Evolutionary conservation across 2,329 filamentous ascomycete genomes (phyloP).

Genomic region (Diplodia seriata): DNA sequence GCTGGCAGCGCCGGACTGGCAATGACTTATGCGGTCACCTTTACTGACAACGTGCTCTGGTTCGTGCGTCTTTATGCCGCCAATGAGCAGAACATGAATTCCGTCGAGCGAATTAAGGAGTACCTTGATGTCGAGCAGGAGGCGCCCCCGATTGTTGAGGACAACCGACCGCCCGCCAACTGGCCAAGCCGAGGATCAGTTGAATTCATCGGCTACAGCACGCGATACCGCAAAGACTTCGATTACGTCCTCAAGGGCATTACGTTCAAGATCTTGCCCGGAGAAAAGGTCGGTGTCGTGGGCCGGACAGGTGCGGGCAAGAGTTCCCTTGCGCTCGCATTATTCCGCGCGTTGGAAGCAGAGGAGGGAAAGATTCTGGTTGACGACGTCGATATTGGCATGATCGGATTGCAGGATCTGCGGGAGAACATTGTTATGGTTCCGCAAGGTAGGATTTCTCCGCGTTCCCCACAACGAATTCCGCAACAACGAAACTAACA

Average conservation of each 20-base stretch:
- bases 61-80: constrained; percentile 90
- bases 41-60: constrained; percentile 97
- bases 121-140: constrained; percentile 97
- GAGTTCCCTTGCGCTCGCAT: constrained; percentile 88
- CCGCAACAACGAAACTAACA: constrained; percentile 35
- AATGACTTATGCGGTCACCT: constrained; percentile 93
- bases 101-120: constrained; percentile 95
- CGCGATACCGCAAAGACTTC: constrained; percentile 84
- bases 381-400: constrained; percentile 87
- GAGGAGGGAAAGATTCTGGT: constrained; percentile 89
- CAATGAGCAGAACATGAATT: constrained; percentile 99
- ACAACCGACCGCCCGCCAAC: constrained; percentile 75
- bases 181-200: constrained; percentile 89
- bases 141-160: constrained; percentile 76
- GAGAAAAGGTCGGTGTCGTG: constrained; percentile 95
- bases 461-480: not conserved
- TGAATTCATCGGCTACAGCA: constrained; percentile 80
- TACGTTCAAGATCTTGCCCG: constrained; percentile 82
- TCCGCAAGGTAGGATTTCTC: constrained; percentile 66
- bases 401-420: constrained; percentile 90
- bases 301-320: constrained; percentile 96
- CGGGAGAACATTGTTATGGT: constrained; percentile 96
- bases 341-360: constrained; percentile 93
- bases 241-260: constrained; percentile 85
- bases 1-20: constrained; percentile 92